Base-by-base conservation (phyloP, 23 red algal species). In the Cyanidium caldarium region DNA sequence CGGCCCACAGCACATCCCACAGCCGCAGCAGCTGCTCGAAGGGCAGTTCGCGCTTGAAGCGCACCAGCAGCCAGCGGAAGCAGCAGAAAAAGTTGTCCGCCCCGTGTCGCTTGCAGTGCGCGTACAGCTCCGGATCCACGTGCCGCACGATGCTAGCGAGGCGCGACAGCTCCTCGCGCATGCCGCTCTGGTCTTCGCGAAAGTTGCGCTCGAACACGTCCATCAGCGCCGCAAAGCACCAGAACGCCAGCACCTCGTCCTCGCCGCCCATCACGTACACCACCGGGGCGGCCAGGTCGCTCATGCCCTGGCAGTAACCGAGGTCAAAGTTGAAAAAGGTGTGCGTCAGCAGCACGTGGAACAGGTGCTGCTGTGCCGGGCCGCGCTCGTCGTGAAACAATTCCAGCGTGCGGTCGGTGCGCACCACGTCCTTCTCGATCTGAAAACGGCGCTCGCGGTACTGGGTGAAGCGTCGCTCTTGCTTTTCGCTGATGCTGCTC, bases 301-400 rank as follows among this genome's bases (percentile, higher is more conserved):
- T 88, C 92, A 98, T 98, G 17, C 92, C 92, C 58, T 98, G 92
- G 57, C 92, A 98, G 68, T 98, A 98, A 34, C 84, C 82, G 33
- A 86, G 74, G 61, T 42, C 58, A 33, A 66, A 70, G 44, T 98
- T 68, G 40, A 76, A 86, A 28, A 67, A 68, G 2, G 92, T 80
- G 77, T 98, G 87, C 5, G 83, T 46, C 25, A 83, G 82, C 39
- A 98, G 67, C 35, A 98, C 81, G 34, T 65, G 68, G 26, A 69
- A 73, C 79, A 98, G 68, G 2, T 71, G 42, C 2, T 31, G 15
- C 0, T 67, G 58, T 1, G 45, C 73, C 30, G 66, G 51, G 23
- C 69, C 40, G 68, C 85, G 35, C 42, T 79, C 82, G 34, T 81
- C 75, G 44, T 72, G 20, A 72, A 80, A 98, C 33, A 85, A 45